Evolutionary conservation across 1,139 yeast species (phyloP).

Genomic region (Kodamaea ohmeri): DNA sequence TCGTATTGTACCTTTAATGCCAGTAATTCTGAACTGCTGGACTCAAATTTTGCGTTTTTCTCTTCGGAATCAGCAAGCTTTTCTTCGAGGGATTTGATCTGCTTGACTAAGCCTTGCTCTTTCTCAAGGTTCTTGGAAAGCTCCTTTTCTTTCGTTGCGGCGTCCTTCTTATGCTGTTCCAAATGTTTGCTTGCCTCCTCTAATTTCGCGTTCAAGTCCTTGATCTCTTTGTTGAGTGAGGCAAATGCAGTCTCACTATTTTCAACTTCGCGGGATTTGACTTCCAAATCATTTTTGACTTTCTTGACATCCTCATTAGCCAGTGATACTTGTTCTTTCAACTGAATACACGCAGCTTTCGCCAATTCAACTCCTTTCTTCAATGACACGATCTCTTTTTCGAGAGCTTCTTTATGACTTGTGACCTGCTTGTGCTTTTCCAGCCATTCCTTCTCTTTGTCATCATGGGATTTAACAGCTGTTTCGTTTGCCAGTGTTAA

Average conservation of each 20-base stretch:
- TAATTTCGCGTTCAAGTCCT: conserved; percentile 1
- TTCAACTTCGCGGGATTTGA: conserved; percentile 1
- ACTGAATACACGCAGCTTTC: conserved; percentile 2
- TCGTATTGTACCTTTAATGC: neutral
- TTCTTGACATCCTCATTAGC: conserved; percentile 6
- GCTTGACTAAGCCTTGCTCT: neutral
- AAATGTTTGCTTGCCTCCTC: conserved; percentile 9
- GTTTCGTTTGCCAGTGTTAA: neutral
- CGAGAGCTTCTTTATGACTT: neutral
- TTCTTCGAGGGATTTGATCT: neutral
- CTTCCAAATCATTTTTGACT: conserved; percentile 5
- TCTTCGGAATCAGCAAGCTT: conserved; percentile 1
- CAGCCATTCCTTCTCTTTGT: neutral
- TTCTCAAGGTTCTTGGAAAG: neutral
- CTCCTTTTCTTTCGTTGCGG: neutral
- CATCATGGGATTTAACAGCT: neutral
- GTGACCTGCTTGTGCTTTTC: neutral
- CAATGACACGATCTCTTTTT: conserved; percentile 4
- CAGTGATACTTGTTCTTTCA: conserved; percentile 5
- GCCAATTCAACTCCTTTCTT: conserved; percentile 5
- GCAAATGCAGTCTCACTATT: neutral
- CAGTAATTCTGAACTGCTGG: neutral
- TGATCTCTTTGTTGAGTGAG: conserved; percentile 7
- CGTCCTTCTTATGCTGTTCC: neutral
- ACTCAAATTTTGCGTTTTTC: neutral